phyloP scores from a whole-genome alignment of 176 grass and related monocot species.

The Carex pumila region DNA sequence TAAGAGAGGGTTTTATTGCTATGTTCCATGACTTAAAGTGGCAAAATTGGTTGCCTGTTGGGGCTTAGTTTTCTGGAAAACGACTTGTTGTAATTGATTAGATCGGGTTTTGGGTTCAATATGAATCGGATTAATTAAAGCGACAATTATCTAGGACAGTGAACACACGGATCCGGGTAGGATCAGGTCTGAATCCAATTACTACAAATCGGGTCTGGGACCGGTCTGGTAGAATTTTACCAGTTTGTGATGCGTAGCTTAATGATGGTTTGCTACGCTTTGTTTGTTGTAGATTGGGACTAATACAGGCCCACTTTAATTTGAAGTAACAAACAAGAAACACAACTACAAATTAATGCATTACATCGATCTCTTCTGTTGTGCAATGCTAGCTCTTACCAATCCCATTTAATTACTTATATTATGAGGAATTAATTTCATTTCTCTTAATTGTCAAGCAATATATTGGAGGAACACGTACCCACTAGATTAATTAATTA shows the following conservation, averaged over 20 bases:
- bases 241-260: not conserved
- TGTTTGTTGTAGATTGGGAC: conserved; percentile 11
- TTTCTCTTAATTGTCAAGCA: not conserved
- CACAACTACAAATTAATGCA: not conserved
- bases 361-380: not conserved
- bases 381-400: not conserved
- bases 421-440: not conserved
- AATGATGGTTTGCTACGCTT: not conserved
- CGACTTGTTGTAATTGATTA: not conserved
- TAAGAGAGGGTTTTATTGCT: not conserved
- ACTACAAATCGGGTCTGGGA: not conserved
- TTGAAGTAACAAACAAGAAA: conserved; percentile 21
- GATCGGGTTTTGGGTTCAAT: not conserved
- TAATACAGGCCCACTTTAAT: not conserved
- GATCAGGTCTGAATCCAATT: not conserved
- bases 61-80: not conserved
- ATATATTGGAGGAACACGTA: not conserved
- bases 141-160: not conserved
- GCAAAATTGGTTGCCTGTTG: not conserved
- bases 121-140: too few relatives aligned
- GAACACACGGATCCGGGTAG: not conserved
- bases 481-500: not conserved
- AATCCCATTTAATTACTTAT: not conserved
- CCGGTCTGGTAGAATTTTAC: not conserved
- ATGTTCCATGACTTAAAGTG: not conserved